Base-by-base conservation (phyloP, 2,329 filamentous ascomycete species). In the Penicillium polonicum region DNA sequence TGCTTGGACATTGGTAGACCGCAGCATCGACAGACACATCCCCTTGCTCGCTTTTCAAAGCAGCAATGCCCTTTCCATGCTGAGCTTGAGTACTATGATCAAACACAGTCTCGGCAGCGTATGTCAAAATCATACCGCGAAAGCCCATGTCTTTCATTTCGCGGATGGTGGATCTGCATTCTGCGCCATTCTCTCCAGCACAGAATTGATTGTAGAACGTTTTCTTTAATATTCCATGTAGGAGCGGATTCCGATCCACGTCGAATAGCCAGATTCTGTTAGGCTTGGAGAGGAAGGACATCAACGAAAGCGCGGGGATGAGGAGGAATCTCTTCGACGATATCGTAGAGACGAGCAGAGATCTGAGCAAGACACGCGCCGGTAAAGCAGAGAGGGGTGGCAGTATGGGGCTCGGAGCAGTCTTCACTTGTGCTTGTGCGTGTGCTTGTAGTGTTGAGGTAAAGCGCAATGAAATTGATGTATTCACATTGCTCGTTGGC, bases 151-250 rank as follows among this genome's bases (percentile, higher is more conserved):
- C 74, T 72, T 90, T 90, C 35, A 95, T 79, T 4, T 81, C 78
- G 2, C 79, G 71, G 33, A 91, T 84, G 0, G 88, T 92, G 21
- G 71, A 74, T 49, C 80, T 79, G 3, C 94, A 87, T 74, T 96
- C 90, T 1, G 72, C 66, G 0, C 82, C 79, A 55, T 84, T 88
- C 76, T 92, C 89, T 35, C 92, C 92, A 0, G 91, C 91, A 73
- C 92, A 96, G 75, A 96, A 96, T 69, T 96, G 92, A 17, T 87
- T 86, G 72, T 96, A 96, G 70, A 96, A 67, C 0, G 67, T 69
- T 44, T 61, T 67, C 45, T 92, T 92, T 49, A 96, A 79, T 39
- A 92, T 72, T 57, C 79, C 83, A 48, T 85, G 82, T 17, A 96
- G 81, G 2, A 94, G 52, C 0, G 86, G 87, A 70, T 96, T 96